These are phyloP conservation scores for Monosporascus ibericus DNA, from an alignment of 2,329 filamentous ascomycete genomes.

Conservation along the genomic window DNA sequence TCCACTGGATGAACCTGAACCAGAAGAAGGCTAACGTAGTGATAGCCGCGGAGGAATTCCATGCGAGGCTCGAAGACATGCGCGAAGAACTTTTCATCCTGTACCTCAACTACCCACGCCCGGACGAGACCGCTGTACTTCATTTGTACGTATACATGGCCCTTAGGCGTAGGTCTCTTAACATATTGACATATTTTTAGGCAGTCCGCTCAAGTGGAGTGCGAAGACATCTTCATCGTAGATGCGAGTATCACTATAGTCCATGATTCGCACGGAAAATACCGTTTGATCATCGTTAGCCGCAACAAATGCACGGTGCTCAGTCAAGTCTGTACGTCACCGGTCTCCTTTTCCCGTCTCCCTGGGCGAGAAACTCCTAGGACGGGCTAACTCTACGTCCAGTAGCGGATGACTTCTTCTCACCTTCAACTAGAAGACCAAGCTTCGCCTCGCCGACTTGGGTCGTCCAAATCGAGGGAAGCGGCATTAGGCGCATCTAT, in stretches of 20 bases:
- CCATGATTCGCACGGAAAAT: constrained; percentile 6
- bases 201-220: constrained; percentile 13
- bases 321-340: constrained; percentile 6
- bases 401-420: constrained; percentile 10
- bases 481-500: constrained; percentile 7
- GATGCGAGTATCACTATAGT: constrained; percentile 17
- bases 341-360: too few species aligned
- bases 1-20: too few species aligned
- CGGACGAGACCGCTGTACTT: constrained; percentile 8
- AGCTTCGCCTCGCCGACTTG: constrained; percentile 10
- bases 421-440: not conserved
- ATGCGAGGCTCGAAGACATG: constrained; percentile 11
- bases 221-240: constrained; percentile 14
- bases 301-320: constrained; percentile 17
- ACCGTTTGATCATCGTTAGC: constrained; percentile 16
- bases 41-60: constrained; percentile 8
- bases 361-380: too few species aligned
- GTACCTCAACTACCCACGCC: constrained; percentile 7
- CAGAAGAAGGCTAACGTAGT: not conserved
- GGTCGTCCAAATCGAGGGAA: constrained; percentile 10
- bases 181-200: constrained; percentile 2
- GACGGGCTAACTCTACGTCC: too few species aligned
- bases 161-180: too few species aligned
- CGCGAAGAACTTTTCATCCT: constrained; percentile 11
- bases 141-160: constrained; percentile 3